These are phyloP conservation scores for Colletotrichum lupini DNA, from an alignment of 2,329 filamentous ascomycete species.

Conservation along the genomic window DNA sequence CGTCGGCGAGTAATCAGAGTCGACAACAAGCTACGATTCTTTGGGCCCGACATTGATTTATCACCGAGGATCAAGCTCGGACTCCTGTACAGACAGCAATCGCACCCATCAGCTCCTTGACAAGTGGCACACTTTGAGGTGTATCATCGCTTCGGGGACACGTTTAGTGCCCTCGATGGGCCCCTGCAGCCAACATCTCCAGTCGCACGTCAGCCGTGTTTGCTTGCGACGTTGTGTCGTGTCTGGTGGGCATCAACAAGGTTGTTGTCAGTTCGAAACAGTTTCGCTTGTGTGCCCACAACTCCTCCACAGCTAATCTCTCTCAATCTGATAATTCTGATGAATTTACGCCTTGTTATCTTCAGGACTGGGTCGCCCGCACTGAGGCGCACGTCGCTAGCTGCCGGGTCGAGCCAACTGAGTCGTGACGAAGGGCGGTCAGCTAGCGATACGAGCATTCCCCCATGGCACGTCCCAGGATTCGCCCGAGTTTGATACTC, in stretches of 20 bases:
- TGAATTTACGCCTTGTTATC: not conserved
- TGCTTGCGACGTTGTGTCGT: slow-evolving; percentile 4
- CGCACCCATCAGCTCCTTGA: not conserved
- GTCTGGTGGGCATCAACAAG: not conserved
- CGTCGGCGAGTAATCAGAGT: not conserved
- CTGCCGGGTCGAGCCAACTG: not conserved
- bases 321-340: not conserved
- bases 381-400: not conserved
- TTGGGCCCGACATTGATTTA: not conserved
- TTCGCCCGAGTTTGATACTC: not conserved
- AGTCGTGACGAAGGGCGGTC: not conserved
- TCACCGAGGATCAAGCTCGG: not conserved
- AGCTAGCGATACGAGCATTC: not conserved
- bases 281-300: not conserved
- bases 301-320: not conserved
- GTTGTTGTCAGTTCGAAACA: slow-evolving; percentile 7
- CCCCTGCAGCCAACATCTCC: not conserved
- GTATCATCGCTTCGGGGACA: not conserved
- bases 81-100: too few relatives aligned
- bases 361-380: not conserved
- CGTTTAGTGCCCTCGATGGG: not conserved
- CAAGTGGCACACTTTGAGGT: not conserved
- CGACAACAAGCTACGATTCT: not conserved
- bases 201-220: not conserved
- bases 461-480: not conserved